Evolutionary conservation across 768 basidiomycete genomes (phyloP), one percentile per base, ranked within the genome.

Genomic region (Cubamyces lactineus): DNA sequence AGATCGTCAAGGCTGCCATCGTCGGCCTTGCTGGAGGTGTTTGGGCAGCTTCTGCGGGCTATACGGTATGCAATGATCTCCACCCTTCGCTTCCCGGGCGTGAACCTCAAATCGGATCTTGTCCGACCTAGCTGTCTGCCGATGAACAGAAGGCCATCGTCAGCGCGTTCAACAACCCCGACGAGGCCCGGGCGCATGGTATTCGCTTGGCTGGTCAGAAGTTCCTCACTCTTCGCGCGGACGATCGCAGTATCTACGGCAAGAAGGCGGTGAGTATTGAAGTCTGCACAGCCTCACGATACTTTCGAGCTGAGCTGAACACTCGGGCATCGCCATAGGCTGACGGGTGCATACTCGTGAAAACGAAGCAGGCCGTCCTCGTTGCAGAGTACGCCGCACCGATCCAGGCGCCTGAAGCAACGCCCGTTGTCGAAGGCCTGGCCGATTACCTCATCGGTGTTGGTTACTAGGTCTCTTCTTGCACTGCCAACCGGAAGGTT

Each of bases 311-410:
- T 8, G 28, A 30, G 28, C 28, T 30, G 21, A 48, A 41, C 30
- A 12, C 12, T n/a, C 34, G 1, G 59, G n/a, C 30, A 15, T 38
- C 23, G 69, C 28, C 28, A 30, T 30, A 96, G 94, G 82, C 80
- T 21, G 85, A 92, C 72, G 95, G 96, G 1, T 84, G 79, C 40
- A 68, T 83, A 30, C 69, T 94, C 61, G 86, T 91, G 49, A 91
- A 90, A 80, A 96, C 93, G 17, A 88, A 82, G 63, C 89, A 91
- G 70, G 93, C 92, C n/a, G 78, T 96, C 58, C 79, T 98, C 54
- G 86, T 97, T 21, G 84, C 85, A 5, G 87, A 88, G 70, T 98
- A 96, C 74, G 61, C 61, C 0, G 77, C 80, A 5, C 92, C 92
- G 0, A 70, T 73, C 42, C 88, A 90, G 71, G 87, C 86, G 2